Conservation (phyloP, 495 filamentous ascomycete genomes). For the Hypomontagnella submonticulosa region DNA sequence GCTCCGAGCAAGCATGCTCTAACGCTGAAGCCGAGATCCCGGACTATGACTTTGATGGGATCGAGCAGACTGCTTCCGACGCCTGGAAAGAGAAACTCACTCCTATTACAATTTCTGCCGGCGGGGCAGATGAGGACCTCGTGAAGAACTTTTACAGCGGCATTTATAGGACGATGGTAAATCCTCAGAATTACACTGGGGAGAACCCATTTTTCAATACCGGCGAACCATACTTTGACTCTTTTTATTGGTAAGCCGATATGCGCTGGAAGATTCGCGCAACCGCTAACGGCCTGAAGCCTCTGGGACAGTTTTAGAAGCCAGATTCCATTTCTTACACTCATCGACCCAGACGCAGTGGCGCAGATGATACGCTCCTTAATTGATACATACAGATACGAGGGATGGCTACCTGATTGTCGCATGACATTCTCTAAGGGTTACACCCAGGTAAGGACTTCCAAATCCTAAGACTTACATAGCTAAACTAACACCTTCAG, state of each 20-base stretch:
- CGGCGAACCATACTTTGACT: constrained; percentile 81
- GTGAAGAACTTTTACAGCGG: constrained; percentile 77
- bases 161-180: constrained; percentile 76
- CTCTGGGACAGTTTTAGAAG: constrained; percentile 80
- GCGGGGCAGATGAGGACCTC: constrained; percentile 62
- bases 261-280: constrained; percentile 12
- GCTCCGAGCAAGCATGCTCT: constrained; percentile 69
- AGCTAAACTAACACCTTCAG: constrained; percentile 45
- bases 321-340: constrained; percentile 75
- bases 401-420: constrained; percentile 77
- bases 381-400: constrained; percentile 76
- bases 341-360: constrained; percentile 72
- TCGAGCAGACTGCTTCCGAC: constrained; percentile 61
- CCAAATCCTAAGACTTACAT: not conserved
- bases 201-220: constrained; percentile 81
- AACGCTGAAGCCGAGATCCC: constrained; percentile 77
- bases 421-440: constrained; percentile 73
- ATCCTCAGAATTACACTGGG: constrained; percentile 81
- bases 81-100: constrained; percentile 74
- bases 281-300: constrained; percentile 46
- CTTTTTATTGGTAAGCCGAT: constrained; percentile 72
- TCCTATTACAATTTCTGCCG: constrained; percentile 66
- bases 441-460: constrained; percentile 67
- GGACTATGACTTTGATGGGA: constrained; percentile 69
- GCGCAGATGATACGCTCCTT: constrained; percentile 74